Evolutionary conservation across 164 flowering plant genomes (phyloP).

Genomic region (Macadamia tetraphylla): DNA sequence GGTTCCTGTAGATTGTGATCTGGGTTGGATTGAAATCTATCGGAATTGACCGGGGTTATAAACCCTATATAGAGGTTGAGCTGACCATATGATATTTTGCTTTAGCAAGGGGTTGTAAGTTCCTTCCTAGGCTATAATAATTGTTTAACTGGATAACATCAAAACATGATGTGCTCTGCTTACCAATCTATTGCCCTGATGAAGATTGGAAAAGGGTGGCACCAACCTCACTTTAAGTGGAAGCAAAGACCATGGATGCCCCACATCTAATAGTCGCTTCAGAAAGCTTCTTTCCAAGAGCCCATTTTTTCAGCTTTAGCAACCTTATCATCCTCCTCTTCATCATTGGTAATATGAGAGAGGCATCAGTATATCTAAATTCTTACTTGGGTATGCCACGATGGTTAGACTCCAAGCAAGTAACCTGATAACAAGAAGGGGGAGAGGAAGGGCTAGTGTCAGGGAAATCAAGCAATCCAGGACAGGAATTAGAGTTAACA

Average conservation of each 20-base stretch:
- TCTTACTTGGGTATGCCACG: conserved; percentile 83
- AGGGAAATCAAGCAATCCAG: conserved; percentile 5
- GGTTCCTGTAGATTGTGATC: too few species aligned
- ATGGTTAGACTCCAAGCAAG: conserved; percentile 67
- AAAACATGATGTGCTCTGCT: conserved; percentile 11
- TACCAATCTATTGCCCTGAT: conserved; percentile 91
- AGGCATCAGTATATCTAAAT: conserved; percentile 55
- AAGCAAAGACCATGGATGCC: conserved; percentile 73
- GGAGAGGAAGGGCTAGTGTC: conserved; percentile 5
- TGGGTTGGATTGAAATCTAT: too few species aligned
- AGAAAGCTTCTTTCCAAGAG: conserved; percentile 49
- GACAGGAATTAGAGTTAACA: neutral
- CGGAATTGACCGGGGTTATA: too few species aligned
- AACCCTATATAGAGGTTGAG: too few species aligned
- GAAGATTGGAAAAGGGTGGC: conserved; percentile 73
- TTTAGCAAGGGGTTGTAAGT: too few species aligned
- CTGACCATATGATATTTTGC: too few species aligned
- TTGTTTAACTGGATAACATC: too few species aligned
- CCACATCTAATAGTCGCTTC: conserved; percentile 54
- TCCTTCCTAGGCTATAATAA: too few species aligned
- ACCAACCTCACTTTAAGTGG: conserved; percentile 83
- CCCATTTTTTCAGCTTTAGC: conserved; percentile 30
- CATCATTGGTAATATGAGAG: conserved; percentile 14
- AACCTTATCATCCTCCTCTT: conserved; percentile 28
- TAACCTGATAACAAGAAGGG: conserved; percentile 47